phyloP scores from a whole-genome alignment of 2,329 filamentous ascomycete species.

The Aureobasidium sp. region DNA sequence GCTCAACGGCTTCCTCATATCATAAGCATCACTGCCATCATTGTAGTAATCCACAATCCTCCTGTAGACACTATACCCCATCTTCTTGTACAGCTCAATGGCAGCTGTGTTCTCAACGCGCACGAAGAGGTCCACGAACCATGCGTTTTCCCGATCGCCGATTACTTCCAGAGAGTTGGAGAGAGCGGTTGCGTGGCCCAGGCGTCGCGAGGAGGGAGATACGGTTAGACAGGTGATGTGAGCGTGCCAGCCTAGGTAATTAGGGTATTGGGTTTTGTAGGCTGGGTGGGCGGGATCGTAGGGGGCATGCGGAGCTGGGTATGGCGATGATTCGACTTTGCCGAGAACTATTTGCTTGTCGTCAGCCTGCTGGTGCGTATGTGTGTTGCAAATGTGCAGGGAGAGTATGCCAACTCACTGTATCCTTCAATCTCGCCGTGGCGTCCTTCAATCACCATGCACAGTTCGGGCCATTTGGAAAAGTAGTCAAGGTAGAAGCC shows the following conservation, averaged over 20 bases:
- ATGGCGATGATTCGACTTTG: slow-evolving; percentile 77
- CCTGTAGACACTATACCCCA: slow-evolving; percentile 88
- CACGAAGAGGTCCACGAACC: slow-evolving; percentile 96
- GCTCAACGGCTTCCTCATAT: slow-evolving; percentile 89
- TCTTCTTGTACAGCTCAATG: slow-evolving; percentile 76
- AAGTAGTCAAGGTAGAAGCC: slow-evolving; percentile 95
- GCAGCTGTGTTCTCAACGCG: slow-evolving; percentile 80
- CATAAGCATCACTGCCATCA: slow-evolving; percentile 90
- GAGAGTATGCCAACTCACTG: slow-evolving; percentile 48
- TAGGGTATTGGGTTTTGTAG: slow-evolving; percentile 34
- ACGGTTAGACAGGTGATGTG: slow-evolving; percentile 96
- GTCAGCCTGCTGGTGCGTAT: background rate
- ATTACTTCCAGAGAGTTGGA: slow-evolving; percentile 73
- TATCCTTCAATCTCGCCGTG: slow-evolving; percentile 90
- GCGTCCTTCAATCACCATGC: slow-evolving; percentile 81
- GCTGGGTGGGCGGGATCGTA: slow-evolving; percentile 49
- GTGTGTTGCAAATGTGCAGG: background rate
- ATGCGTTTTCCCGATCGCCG: slow-evolving; percentile 73
- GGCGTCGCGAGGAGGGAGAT: slow-evolving; percentile 71
- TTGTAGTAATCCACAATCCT: slow-evolving; percentile 89
- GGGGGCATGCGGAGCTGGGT: slow-evolving; percentile 61
- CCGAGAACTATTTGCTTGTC: slow-evolving; percentile 64
- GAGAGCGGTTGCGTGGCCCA: slow-evolving; percentile 78
- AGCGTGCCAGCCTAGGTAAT: slow-evolving; percentile 98
- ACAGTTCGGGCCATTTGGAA: slow-evolving; percentile 89